phyloP scores from a whole-genome alignment of 768 basidiomycete genomes.

The Sistotremastrum niveocremeum region DNA sequence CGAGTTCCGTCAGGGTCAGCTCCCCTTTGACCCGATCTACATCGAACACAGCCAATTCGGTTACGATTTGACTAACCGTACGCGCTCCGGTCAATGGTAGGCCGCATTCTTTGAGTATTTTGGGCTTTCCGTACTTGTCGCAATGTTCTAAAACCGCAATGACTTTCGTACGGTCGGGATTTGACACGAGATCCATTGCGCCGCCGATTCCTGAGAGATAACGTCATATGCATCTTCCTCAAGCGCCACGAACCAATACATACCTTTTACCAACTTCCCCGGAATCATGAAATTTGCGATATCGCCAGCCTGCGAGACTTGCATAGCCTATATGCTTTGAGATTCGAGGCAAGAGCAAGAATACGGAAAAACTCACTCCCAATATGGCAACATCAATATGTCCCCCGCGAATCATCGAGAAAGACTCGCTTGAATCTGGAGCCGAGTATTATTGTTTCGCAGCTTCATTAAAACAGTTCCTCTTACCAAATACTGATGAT shows the following conservation, averaged over 20 bases:
- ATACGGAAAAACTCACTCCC: slow-evolving; percentile 42
- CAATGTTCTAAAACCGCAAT: slow-evolving; percentile 85
- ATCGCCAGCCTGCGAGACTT: slow-evolving; percentile 86
- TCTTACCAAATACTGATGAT: slow-evolving; percentile 76
- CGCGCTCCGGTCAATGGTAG: slow-evolving; percentile 84
- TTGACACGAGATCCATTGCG: slow-evolving; percentile 93
- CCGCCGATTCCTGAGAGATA: slow-evolving; percentile 70
- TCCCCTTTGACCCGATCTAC: slow-evolving; percentile 66
- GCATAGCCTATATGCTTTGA: slow-evolving; percentile 54
- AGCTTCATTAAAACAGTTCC: not conserved
- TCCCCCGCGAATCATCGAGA: slow-evolving; percentile 96
- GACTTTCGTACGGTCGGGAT: slow-evolving; percentile 89
- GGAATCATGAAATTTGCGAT: slow-evolving; percentile 99
- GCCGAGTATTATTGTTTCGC: slow-evolving; percentile 1
- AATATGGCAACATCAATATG: slow-evolving; percentile 91
- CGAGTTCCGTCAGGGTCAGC: slow-evolving; percentile 67
- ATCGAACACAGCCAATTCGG: slow-evolving; percentile 83
- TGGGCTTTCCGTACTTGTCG: slow-evolving; percentile 80
- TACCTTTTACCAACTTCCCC: slow-evolving; percentile 79
- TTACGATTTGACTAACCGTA: slow-evolving; percentile 83
- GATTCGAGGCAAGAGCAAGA: not conserved
- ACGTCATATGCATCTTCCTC: not conserved
- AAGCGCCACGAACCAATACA: slow-evolving; percentile 7
- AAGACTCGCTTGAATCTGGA: slow-evolving; percentile 81
- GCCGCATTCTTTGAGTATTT: slow-evolving; percentile 69